These are phyloP conservation scores for Calonectria honghensis DNA, from an alignment of 2,329 filamentous ascomycete genomes.

Conservation along the genomic window DNA sequence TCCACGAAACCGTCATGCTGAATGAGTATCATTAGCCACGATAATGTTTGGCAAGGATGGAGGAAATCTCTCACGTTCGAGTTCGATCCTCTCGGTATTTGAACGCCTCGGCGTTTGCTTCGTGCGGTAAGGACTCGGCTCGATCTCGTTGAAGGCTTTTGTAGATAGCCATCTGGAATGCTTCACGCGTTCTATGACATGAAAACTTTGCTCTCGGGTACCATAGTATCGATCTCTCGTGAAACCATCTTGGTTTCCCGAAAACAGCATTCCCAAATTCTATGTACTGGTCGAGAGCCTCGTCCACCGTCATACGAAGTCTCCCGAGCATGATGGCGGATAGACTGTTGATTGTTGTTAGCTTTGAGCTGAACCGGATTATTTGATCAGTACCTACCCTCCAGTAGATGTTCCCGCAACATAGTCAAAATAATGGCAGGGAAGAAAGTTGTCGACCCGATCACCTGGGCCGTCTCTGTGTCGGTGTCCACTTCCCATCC, in stretches of 20 bases:
- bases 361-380: neutral
- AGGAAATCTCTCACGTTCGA: slow-evolving; percentile 11
- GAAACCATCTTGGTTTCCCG: slow-evolving; percentile 31
- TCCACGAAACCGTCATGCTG: slow-evolving; percentile 22
- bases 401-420: slow-evolving; percentile 24
- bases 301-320: slow-evolving; percentile 25
- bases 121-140: neutral
- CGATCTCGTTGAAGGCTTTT: slow-evolving; percentile 10
- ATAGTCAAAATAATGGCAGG: slow-evolving; percentile 30
- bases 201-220: slow-evolving; percentile 36
- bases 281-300: slow-evolving; percentile 13
- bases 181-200: neutral
- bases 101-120: neutral
- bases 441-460: slow-evolving; percentile 18
- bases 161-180: slow-evolving; percentile 8
- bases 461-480: neutral
- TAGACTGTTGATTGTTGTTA: neutral
- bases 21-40: neutral
- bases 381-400: neutral
- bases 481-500: slow-evolving; percentile 1
- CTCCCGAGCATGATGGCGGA: slow-evolving; percentile 24
- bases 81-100: slow-evolving; percentile 32
- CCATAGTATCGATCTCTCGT: neutral
- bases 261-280: slow-evolving; percentile 21
- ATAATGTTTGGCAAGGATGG: neutral